Evolutionary conservation across 2,329 filamentous ascomycete genomes (phyloP).

Genomic region (Trichoderma gracile): DNA sequence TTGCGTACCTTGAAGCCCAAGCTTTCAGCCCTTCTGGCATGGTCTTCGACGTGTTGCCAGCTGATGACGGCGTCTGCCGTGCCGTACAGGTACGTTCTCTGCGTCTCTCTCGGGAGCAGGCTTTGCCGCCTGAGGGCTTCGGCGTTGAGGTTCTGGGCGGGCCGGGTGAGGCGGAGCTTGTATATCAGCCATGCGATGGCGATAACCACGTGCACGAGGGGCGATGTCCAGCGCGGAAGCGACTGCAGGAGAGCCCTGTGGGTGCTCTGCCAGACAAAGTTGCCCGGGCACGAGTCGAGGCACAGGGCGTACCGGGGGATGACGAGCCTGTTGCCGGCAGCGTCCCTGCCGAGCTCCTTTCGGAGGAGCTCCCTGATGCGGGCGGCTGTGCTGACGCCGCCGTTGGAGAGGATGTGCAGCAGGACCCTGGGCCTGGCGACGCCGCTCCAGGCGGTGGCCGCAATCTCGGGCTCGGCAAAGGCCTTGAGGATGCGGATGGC

Average conservation of each 20-base stretch:
- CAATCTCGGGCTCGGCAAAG: conserved; percentile 31
- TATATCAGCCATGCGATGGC: conserved; percentile 37
- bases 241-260: conserved; percentile 44
- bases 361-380: conserved; percentile 36
- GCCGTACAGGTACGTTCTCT: conserved; percentile 56
- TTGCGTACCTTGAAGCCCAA: conserved; percentile 45
- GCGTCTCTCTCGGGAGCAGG: conserved; percentile 42
- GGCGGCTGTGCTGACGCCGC: conserved; percentile 47
- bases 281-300: conserved; percentile 52
- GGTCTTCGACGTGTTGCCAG: conserved; percentile 49
- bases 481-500: conserved; percentile 45
- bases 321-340: conserved; percentile 14
- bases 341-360: conserved; percentile 29
- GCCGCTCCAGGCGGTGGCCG: neutral
- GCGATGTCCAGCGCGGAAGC: conserved; percentile 39
- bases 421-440: conserved; percentile 40
- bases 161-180: conserved; percentile 35
- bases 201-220: conserved; percentile 41
- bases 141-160: conserved; percentile 39
- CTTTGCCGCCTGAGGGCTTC: conserved; percentile 41
- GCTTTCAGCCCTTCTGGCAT: conserved; percentile 45
- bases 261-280: conserved; percentile 42
- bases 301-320: conserved; percentile 48
- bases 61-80: conserved; percentile 50
- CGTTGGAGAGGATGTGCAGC: conserved; percentile 56